Evolutionary conservation across 805 yeast species (phyloP), one percentile per base, ranked within the genome.

Genomic region (Jamesozyma piceae): DNA sequence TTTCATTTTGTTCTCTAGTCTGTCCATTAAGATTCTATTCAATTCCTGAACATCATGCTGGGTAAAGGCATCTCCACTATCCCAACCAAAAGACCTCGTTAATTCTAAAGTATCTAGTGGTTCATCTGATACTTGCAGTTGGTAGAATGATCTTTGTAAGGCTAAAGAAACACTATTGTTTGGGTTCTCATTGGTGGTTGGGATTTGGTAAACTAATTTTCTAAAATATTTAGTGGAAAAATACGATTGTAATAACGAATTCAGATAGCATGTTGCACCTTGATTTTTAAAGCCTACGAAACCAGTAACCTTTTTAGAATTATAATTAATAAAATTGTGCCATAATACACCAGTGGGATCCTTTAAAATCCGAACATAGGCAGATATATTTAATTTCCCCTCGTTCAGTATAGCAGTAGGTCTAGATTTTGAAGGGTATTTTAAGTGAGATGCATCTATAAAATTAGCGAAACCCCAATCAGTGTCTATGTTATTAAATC

Each of bases 1-100:
- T 55, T 87, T 87, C 97, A 92, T 88, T 41, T 85, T 83, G 3
- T 78, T 71, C 61, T 92, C 99, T 35, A 92, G 71, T 50, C 82
- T 78, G 62, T 92, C 99, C 97, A 92, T 90, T 57, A 92, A 71
- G 31, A 92, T 88, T 53, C 99, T 79, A 60, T 89, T 88, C 59
- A 92, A 71, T 62, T 92, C 99, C 61, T 92, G 99, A 14, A 92
- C 97, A 60, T 92, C 99, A 64, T 92, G 97, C 64, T 92, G 99
- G 2, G 95, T 85, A 63, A 92, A 92, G 0, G 97, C 95, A 52
- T 92, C 98, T 5, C 82, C 80, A 9, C 85, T 74, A 58, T 88
- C 95, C 99, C 99, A 92, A 8, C 99, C 98, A 70, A 92, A 92
- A 0, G 97, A 81, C 45, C 78, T 76, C 0, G 98, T 92, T 41